Evolutionary conservation across 192 early-diverging fungal genomes (phyloP), one percentile per base, ranked within the genome.

Genomic region (Linnemannia schmuckeri): DNA sequence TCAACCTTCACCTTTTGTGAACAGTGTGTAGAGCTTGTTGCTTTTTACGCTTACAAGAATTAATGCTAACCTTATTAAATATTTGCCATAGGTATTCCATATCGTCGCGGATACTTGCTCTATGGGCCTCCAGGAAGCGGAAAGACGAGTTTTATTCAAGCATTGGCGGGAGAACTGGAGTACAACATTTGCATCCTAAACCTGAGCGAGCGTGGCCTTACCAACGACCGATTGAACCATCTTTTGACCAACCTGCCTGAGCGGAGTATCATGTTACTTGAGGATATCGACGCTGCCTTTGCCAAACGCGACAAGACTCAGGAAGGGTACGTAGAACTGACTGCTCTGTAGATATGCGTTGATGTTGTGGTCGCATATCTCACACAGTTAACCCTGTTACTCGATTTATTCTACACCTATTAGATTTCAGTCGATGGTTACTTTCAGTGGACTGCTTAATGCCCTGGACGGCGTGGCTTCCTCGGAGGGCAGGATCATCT

Each of bases 71-170:
- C 12, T 61, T 40, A 44, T 66, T 78, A 24, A 78, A 47, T 38
- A 68, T 37, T 70, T 33, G 3, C 15, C 6, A 27, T 77, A 92
- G 93, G 94, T 13, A 97, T 97, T 44, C 97, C 96, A n/a, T 98
- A 97, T 82, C 92, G 97, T 33, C 93, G 97, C 40, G 96, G 97
- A 1, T 98, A 97, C 74, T 81, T 98, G 52, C 88, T 98, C 8
- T 94, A 96, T 83, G 97, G 97, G 17, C 95, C 96, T 40, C 97
- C 97, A 0, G 97, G 97, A 41, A 95, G 94, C 47, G 97, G 97
- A 38, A 98, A 98, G 85, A 96, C 95, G n/a, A 96, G 94, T 85
- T 97, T 96, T 83, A 97, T 97, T 78, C 95, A 96, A 85, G 97
- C 97, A 27, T 85, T 98, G 44, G 97, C 97, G 47, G 95, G 96